Base-by-base conservation (phyloP, 1,284 basidiomycete genomes). In the Phaffia rhodozyma region DNA sequence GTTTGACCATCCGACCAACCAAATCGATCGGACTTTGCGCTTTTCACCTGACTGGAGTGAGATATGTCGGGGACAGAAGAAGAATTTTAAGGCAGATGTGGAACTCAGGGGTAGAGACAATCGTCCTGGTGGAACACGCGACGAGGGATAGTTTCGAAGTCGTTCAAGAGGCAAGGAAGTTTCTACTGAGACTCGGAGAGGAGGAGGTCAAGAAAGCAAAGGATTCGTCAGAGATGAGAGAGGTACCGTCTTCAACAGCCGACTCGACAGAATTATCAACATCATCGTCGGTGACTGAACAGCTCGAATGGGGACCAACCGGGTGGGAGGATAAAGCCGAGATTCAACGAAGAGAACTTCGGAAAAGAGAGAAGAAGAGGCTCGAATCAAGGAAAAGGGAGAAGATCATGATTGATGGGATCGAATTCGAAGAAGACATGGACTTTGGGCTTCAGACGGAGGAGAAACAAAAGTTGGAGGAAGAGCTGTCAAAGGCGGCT, bases 51-150 rank as follows among this genome's bases (percentile, higher is more conserved):
- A 85, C 87, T 20, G 82, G 86, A 7, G 78, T 92, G 20, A 78
- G 83, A 2, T 85, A 80, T 13, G 75, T 83, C 52, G 69, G 82
- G 9, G 81, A 83, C 5, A 82, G 87, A 57, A 86, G 84, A 74
- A 77, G 80, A 4, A 74, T 90, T 53, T 80, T 93, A 7, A 84
- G 85, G 69, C 83, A 89, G 69, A 87, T 94, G 81, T 96, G 91
- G 91, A 81, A 88, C 58, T 90, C 87, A 68, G 89, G 87, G 38
- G 91, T 91, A 43, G 82, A 86, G 70, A 82, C 84, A 20, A 83
- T 92, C 58, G 87, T 89, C 70, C 69, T 98, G 51, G 86, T 97
- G 66, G 94, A 99, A 73, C 85, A 89, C 61, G 86, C 84, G 54
- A 87, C 85, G 1, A 79, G 79, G 25, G 78, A 80, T 48, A 91